These are phyloP conservation scores for Crithidia acanthocephali DNA, from an alignment of 208 protist species.

Conservation along the genomic window DNA sequence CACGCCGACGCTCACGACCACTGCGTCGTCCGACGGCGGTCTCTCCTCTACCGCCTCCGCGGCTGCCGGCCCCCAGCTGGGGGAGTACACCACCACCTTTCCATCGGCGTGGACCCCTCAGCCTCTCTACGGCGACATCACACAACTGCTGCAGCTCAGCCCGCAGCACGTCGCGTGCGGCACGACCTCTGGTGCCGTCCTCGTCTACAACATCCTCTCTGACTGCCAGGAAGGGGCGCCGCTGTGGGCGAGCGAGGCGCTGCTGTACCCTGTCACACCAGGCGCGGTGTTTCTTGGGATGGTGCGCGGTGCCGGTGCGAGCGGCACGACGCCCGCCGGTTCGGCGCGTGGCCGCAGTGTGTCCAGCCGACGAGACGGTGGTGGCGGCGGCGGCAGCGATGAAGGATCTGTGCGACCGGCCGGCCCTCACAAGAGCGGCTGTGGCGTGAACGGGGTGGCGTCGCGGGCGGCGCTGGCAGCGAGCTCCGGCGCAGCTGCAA, in stretches of 20 bases:
- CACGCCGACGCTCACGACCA: background rate
- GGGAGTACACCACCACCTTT: conserved; percentile 68
- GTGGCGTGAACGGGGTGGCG: no score
- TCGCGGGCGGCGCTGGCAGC: background rate
- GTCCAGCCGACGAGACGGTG: background rate
- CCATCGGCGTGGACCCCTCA: conserved; percentile 60
- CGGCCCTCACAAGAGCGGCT: background rate
- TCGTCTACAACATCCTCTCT: conserved; percentile 80
- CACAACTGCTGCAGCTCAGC: conserved; percentile 50
- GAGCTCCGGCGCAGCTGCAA: background rate
- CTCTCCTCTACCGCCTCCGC: background rate
- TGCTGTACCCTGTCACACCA: conserved; percentile 6
- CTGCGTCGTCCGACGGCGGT: background rate
- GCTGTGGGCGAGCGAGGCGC: conserved; percentile 60
- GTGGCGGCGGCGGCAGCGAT: background rate
- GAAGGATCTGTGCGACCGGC: background rate
- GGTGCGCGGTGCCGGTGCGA: background rate
- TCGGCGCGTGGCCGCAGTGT: conserved; percentile 7
- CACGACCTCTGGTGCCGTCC: conserved; percentile 68
- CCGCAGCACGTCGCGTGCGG: conserved; percentile 72
- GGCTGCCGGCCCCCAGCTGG: conserved; percentile 41
- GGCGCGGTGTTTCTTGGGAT: background rate
- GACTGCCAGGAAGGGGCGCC: conserved; percentile 76
- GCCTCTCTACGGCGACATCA: conserved; percentile 54
- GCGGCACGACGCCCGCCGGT: background rate